Evolutionary conservation across 352 stramenopile species (phyloP), one percentile per base, ranked within the genome.

Genomic region (Phytophthora tentaculata): DNA sequence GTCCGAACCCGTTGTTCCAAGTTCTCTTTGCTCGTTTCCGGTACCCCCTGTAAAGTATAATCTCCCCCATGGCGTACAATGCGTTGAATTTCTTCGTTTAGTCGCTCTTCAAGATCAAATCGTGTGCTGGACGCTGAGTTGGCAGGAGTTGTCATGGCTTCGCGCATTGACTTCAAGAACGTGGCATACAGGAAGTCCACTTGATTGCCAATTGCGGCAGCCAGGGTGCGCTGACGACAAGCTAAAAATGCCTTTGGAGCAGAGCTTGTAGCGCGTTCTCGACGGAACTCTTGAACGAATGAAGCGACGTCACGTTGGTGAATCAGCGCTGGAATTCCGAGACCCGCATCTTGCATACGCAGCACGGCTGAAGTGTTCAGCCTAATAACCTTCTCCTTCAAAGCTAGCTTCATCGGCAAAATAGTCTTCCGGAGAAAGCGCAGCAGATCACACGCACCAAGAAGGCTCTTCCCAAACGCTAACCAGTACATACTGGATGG

Each of bases 391-490:
- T 86, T 83, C 20, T 78, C 61, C 44, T 92, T 89, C 49, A 81
- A 55, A 8, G 58, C 51, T 20, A 76, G 41, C 17, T 82, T 89
- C 65, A 92, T 77, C 14, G 80, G 74, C 7, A 64, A 49, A 47
- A 92, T 74, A 16, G 67, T 84, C 26, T 79, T 81, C 43, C 73
- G 64, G 35, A 95, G 68, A 50, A 87, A 92, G 0, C 83, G 80
- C 26, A 94, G 53, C 44, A 96, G 64, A 23, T 89, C 83, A 10
- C 80, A 83, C 1, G 87, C 87, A 22, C 85, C 77, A 16, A 93
- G 67, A 45, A 95, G 65, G 49, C 78, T 94, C 63, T 91, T 78
- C 0, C 79, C 81, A 72, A 94, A 92, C 13, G 79, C 69, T 3
- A 76, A 83, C 89, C 89, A 96, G 62, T 96, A 96, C 23, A 89